These are phyloP conservation scores for Emergomyces pasteurianus DNA, from an alignment of 2,329 filamentous ascomycete species.

Conservation along the genomic window DNA sequence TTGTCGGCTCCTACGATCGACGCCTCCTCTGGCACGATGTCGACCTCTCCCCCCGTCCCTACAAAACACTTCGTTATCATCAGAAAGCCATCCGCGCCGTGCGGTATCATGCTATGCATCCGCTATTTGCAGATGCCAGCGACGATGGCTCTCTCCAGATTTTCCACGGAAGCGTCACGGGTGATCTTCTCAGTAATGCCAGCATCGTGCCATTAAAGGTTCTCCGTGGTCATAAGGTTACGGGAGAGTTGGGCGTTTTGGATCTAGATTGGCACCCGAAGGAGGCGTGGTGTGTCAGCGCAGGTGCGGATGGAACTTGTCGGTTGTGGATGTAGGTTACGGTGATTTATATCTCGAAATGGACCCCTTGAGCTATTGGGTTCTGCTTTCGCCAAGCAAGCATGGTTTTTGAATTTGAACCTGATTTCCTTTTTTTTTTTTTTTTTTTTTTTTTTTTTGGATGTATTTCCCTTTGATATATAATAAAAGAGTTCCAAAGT, in stretches of 20 bases:
- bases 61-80: constrained; percentile 96
- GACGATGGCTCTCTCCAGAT: constrained; percentile 93
- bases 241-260: constrained; percentile 75
- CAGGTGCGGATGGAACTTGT: constrained; percentile 85
- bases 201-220: constrained; percentile 95
- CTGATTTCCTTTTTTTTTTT: neutral
- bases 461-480: neutral
- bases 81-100: constrained; percentile 81
- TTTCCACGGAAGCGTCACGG: constrained; percentile 92
- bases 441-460: neutral
- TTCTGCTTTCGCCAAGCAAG: neutral
- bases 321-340: constrained; percentile 63
- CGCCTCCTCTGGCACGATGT: constrained; percentile 94
- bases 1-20: constrained; percentile 89
- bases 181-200: constrained; percentile 89
- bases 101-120: constrained; percentile 67
- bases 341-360: neutral
- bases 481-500: neutral
- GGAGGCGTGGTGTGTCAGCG: constrained; percentile 89
- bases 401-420: too few species aligned
- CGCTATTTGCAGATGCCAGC: constrained; percentile 86
- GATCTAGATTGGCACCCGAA: constrained; percentile 92
- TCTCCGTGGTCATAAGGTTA: constrained; percentile 77
- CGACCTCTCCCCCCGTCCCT: constrained; percentile 77
- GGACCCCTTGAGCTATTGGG: neutral